A percentile compares a stretch with the other conserved stretches of the same genome.
phyloP scores from a whole-genome alignment of 208 protist genomes.

The Giardia muris region DNA sequence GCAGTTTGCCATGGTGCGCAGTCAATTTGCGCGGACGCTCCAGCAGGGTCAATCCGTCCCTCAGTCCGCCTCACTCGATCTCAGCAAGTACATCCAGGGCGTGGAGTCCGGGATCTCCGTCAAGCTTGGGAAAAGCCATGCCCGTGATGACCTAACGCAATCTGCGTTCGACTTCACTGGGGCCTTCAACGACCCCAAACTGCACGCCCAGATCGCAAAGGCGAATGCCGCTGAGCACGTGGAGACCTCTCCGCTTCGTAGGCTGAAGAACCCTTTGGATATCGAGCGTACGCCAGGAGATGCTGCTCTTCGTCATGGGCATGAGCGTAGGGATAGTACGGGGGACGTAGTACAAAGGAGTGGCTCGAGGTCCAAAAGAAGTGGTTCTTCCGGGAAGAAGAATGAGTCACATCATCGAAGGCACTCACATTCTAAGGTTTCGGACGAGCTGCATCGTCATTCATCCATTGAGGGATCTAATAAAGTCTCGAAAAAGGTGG shows the following conservation, averaged over 20 bases:
- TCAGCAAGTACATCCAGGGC: not conserved
- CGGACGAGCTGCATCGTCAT: too few species aligned
- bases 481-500: not conserved
- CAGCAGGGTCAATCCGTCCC: not conserved
- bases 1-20: not conserved
- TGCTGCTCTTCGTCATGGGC: too few species aligned
- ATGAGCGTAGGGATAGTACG: not conserved
- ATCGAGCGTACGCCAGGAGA: not conserved
- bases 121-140: not conserved
- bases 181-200: not conserved
- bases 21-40: not conserved
- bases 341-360: not conserved
- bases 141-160: not conserved
- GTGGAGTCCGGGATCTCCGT: not conserved
- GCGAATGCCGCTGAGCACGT: not conserved
- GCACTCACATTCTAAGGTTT: not conserved
- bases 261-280: not conserved
- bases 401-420: not conserved
- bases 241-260: not conserved
- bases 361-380: not conserved
- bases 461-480: not conserved
- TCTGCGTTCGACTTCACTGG: not conserved
- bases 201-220: not conserved
- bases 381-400: not conserved
- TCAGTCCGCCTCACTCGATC: not conserved